Conservation (phyloP, 2,329 filamentous ascomycete genomes). For the Nemania sp. region DNA sequence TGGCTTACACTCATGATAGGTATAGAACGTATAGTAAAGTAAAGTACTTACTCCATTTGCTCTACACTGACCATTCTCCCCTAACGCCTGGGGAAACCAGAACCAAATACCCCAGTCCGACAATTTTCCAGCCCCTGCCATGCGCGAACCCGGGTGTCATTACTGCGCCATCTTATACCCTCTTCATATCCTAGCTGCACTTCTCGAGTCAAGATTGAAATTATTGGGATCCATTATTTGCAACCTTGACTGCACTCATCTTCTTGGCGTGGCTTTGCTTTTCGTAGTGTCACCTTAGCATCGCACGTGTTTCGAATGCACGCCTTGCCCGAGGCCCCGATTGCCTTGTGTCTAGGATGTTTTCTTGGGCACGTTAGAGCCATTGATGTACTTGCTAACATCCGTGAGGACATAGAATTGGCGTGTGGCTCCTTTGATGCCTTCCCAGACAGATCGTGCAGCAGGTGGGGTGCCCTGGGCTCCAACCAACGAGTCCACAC, state of each 20-base stretch:
- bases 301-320: conserved; percentile 29
- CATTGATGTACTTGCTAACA: conserved; percentile 70
- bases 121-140: conserved; percentile 19
- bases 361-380: conserved; percentile 67
- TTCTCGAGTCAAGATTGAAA: background rate
- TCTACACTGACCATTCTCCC: conserved; percentile 23
- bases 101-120: conserved; percentile 19
- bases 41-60: conserved; percentile 14
- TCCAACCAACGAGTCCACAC: conserved; percentile 79
- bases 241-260: background rate
- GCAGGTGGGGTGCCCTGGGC: conserved; percentile 85
- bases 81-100: conserved; percentile 29
- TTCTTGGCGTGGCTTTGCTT: background rate
- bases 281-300: conserved; percentile 26
- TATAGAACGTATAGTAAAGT: background rate
- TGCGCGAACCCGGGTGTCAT: conserved; percentile 12
- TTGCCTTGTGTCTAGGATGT: conserved; percentile 51
- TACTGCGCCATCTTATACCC: background rate
- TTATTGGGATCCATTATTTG: conserved; percentile 5
- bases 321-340: conserved; percentile 9
- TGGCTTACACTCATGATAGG: conserved; percentile 2
- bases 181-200: conserved; percentile 5
- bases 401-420: conserved; percentile 83
- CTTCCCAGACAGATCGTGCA: conserved; percentile 79
- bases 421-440: conserved; percentile 71